These are phyloP conservation scores for Rhizopogon salebrosus DNA, from an alignment of 768 basidiomycete species.

Conservation along the genomic window DNA sequence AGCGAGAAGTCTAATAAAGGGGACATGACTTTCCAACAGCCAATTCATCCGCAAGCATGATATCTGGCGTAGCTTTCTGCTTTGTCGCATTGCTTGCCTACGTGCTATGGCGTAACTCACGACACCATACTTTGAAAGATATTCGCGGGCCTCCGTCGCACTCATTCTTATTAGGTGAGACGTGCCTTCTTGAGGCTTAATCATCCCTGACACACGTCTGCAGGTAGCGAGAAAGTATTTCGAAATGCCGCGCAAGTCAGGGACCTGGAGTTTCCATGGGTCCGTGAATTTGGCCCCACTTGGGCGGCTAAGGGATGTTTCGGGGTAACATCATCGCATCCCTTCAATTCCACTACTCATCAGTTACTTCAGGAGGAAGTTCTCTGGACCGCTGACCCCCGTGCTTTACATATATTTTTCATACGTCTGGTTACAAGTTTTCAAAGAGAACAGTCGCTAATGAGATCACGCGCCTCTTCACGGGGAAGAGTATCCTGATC, in stretches of 20 bases:
- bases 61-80: neutral
- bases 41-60: neutral
- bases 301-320: conserved; percentile 12
- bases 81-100: neutral
- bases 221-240: conserved; percentile 21
- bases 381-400: conserved; percentile 22
- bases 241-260: conserved; percentile 21
- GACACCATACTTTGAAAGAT: conserved; percentile 2
- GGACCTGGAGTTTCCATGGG: conserved; percentile 25
- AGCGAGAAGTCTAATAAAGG: neutral
- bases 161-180: conserved; percentile 3
- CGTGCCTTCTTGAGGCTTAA: neutral
- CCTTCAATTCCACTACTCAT: neutral
- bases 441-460: conserved; percentile 12
- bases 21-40: neutral
- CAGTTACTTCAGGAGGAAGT: conserved; percentile 19
- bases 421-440: conserved; percentile 23
- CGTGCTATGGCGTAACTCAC: conserved; percentile 2
- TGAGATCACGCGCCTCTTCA: conserved; percentile 12
- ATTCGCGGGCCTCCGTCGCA: conserved; percentile 4
- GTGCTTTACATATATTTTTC: conserved; percentile 24
- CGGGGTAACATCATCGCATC: conserved; percentile 5
- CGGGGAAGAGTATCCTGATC: conserved; percentile 17
- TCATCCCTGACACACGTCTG: neutral
- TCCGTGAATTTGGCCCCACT: conserved; percentile 20